Base-by-base conservation (phyloP, 2,329 filamentous ascomycete species). In the Pseudocercospora cruenta region DNA sequence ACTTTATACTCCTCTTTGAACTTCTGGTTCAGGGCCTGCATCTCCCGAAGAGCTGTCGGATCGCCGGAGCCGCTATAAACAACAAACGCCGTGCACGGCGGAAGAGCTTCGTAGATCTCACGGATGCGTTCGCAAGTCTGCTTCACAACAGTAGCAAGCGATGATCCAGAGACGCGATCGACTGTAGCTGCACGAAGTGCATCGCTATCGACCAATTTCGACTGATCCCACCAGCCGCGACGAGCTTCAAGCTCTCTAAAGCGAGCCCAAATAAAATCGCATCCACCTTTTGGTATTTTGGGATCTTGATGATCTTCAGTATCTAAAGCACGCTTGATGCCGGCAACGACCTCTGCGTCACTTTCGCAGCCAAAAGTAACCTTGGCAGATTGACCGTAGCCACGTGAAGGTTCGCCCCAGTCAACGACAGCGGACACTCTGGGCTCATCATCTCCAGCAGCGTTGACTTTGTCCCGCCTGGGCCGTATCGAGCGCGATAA, bases 401-500 rank as follows among this genome's bases (percentile, higher is more conserved):
- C 87, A 61, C 85, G 83, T 69, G 85, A 85, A 14, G 92, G 91
- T 67, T 93, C 90, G 59, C 94, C 94, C 91, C 94, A 97, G 79
- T 99, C 95, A 22, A 98, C 86, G 33, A 96, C 88, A 1, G 91
- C 91, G 66, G 89, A 90, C 0, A 85, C 87, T 77, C 89, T 89
- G 19, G 70, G 68, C 69, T 83, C 81, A 39, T 84, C 81, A 10
- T 72, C 74, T 10, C 71, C 74, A 57, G 71, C 70, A n/a, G 73
- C 68, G 65, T 76, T 70, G 60, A 75, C 73, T 67, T 82, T 82
- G 47, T 78, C 78, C 16, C 77, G 71, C 59, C 79, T 78, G 24
- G 80, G 77, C 16, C 88, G 66, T 21, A 58, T 65, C n/a, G 68
- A 69, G 21, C 82, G 78, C 55, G 74, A 86, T 3, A 99, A 84